Conservation (phyloP, 1,284 basidiomycete species). For the Pyrrhoderma noxium region DNA sequence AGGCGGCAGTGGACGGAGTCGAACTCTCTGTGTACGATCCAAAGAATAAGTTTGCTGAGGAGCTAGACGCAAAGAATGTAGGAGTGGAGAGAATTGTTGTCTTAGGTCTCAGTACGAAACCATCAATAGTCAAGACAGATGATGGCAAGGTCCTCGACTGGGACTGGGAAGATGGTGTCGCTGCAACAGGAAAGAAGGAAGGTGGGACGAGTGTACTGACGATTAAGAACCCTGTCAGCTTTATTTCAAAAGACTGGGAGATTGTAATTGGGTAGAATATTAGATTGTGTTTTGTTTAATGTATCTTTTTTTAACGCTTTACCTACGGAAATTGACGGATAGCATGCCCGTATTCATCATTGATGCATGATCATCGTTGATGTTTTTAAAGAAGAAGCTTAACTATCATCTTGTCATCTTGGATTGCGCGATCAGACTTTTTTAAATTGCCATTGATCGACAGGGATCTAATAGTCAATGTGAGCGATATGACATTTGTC, state of each 20-base stretch:
- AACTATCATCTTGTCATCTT: too few species aligned
- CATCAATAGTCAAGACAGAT: constrained; percentile 51
- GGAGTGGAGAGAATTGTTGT: constrained; percentile 77
- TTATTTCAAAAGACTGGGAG: constrained; percentile 63
- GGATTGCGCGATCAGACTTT: too few species aligned
- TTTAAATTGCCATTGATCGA: too few species aligned
- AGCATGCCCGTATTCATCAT: too few species aligned
- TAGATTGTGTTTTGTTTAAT: too few species aligned
- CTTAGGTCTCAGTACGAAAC: constrained; percentile 62
- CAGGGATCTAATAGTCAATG: too few species aligned
- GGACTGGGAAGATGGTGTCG: constrained; percentile 46
- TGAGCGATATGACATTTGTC: too few species aligned
- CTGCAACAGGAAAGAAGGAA: constrained; percentile 46
- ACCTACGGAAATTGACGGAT: too few species aligned
- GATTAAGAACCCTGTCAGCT: constrained; percentile 76
- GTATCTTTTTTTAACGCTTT: too few species aligned
- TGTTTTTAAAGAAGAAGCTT: too few species aligned
- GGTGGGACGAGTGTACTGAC: constrained; percentile 55
- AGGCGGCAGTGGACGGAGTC: constrained; percentile 45
- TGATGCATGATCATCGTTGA: too few species aligned
- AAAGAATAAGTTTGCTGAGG: constrained; percentile 63
- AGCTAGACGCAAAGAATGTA: constrained; percentile 52
- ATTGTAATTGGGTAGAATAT: constrained; percentile 35
- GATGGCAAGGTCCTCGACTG: constrained; percentile 49
- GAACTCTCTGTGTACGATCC: constrained; percentile 41